phyloP scores from a whole-genome alignment of 2,329 filamentous ascomycete species.

The Nigrospora osmanthi region DNA sequence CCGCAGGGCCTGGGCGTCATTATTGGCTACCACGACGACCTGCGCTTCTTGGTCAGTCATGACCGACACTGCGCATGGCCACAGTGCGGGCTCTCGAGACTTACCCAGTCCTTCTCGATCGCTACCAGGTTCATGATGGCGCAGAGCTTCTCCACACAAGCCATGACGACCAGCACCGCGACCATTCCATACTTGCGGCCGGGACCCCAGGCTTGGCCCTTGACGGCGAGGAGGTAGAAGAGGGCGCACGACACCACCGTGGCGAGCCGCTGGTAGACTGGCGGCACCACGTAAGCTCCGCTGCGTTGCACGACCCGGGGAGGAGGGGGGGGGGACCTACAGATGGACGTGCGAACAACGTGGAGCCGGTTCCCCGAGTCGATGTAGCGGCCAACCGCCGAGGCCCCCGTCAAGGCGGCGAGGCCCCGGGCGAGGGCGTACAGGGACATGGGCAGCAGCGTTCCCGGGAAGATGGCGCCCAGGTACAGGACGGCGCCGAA shows the following conservation, averaged over 20 bases:
- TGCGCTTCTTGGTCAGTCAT: slow-evolving; percentile 1
- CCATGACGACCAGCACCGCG: slow-evolving; percentile 37
- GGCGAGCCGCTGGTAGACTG: slow-evolving; percentile 26
- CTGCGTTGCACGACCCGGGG: no score
- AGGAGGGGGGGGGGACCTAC: no score
- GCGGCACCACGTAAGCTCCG: no score
- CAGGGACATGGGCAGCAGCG: slow-evolving; percentile 58
- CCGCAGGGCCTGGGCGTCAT: slow-evolving; percentile 21
- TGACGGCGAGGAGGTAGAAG: slow-evolving; percentile 28
- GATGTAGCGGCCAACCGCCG: slow-evolving; percentile 49
- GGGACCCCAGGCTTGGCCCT: slow-evolving; percentile 2
- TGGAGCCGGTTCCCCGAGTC: slow-evolving; percentile 44
- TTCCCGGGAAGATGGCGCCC: slow-evolving; percentile 45
- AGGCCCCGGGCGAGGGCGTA: slow-evolving; percentile 57
- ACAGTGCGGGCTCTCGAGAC: background rate
- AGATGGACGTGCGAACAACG: slow-evolving; percentile 44
- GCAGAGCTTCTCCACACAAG: slow-evolving; percentile 61
- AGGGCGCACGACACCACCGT: slow-evolving; percentile 39
- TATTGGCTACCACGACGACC: slow-evolving; percentile 40
- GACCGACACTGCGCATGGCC: slow-evolving; percentile 9
- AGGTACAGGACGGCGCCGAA: slow-evolving; percentile 54
- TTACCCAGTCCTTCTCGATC: slow-evolving; percentile 64
- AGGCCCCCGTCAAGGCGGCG: slow-evolving; percentile 50
- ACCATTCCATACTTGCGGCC: slow-evolving; percentile 22
- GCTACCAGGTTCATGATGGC: slow-evolving; percentile 59